Percentiles rank a stretch among this genome's conserved stretches.
Conservation (phyloP, 306 rosid genomes). For the Corylus avellana region DNA sequence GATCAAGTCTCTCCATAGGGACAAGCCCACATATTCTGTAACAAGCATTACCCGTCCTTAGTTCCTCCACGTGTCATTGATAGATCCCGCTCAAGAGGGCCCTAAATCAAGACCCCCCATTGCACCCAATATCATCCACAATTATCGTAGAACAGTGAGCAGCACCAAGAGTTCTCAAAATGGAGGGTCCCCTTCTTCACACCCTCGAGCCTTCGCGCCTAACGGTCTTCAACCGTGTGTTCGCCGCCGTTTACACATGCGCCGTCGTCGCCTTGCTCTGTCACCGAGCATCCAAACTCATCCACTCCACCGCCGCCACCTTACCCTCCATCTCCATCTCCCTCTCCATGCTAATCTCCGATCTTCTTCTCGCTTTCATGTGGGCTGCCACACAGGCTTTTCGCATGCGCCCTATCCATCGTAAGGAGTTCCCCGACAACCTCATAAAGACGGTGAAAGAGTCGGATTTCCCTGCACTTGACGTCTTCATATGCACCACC, state of each 20-base stretch:
- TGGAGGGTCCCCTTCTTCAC: slow-evolving; percentile 26
- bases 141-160: too few relatives aligned
- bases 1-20: too few relatives aligned
- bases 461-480: slow-evolving; percentile 36
- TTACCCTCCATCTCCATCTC: slow-evolving; percentile 25
- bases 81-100: too few relatives aligned
- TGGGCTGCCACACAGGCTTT: slow-evolving; percentile 31
- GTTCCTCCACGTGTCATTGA: too few relatives aligned
- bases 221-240: slow-evolving; percentile 29
- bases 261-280: slow-evolving; percentile 35
- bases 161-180: too few relatives aligned
- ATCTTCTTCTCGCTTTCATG: slow-evolving; percentile 33
- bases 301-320: slow-evolving; percentile 10
- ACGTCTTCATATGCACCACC: slow-evolving; percentile 52
- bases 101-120: too few relatives aligned
- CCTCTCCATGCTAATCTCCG: slow-evolving; percentile 35
- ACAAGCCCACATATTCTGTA: too few relatives aligned
- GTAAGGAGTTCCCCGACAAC: slow-evolving; percentile 31
- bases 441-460: slow-evolving; percentile 1
- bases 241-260: slow-evolving; percentile 20
- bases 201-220: slow-evolving; percentile 6
- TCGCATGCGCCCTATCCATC: slow-evolving; percentile 33
- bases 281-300: slow-evolving; percentile 27
- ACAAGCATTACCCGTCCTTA: too few relatives aligned
- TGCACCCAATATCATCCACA: too few relatives aligned